Percentiles rank a stretch among this genome's conserved stretches.
phyloP scores from a whole-genome alignment of 2,329 filamentous ascomycete species.

The Trichoderma arundinaceum region DNA sequence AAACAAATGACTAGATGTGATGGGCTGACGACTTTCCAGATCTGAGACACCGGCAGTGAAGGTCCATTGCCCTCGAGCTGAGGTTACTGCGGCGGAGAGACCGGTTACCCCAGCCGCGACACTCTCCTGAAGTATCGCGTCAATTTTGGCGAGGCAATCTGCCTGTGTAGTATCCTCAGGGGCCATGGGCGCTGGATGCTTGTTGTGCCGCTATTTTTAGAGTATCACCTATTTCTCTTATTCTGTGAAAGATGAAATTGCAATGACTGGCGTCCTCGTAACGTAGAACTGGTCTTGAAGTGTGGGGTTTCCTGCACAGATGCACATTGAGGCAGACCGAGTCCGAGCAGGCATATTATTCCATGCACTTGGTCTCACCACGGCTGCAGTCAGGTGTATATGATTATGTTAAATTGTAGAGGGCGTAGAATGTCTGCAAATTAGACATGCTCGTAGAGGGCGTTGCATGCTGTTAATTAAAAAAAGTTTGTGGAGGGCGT shows the following conservation, averaged over 20 bases:
- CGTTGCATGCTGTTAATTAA: no score
- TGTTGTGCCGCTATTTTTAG: not conserved
- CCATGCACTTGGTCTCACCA: no score
- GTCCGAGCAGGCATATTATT: not conserved
- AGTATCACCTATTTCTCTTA: not conserved
- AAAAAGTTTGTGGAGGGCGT: no score
- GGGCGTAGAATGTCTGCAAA: no score
- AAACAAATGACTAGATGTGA: conserved; percentile 29
- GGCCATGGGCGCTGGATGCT: not conserved
- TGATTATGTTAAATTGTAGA: no score
- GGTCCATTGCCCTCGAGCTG: conserved; percentile 15
- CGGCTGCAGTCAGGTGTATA: no score
- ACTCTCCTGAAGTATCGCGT: conserved; percentile 22
- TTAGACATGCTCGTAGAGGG: no score
- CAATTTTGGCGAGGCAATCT: conserved; percentile 8
- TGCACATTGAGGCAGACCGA: not conserved
- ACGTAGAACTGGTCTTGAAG: not conserved
- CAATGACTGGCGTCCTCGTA: not conserved
- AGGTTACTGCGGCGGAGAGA: conserved; percentile 28
- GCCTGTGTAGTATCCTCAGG: not conserved
- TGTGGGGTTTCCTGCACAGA: not conserved
- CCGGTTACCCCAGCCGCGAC: conserved; percentile 26
- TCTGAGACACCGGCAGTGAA: conserved; percentile 26
- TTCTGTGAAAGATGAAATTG: not conserved
- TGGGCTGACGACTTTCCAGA: conserved; percentile 13